Conservation (phyloP, 2,329 filamentous ascomycete genomes). For the Scortechinia acanthostroma region DNA sequence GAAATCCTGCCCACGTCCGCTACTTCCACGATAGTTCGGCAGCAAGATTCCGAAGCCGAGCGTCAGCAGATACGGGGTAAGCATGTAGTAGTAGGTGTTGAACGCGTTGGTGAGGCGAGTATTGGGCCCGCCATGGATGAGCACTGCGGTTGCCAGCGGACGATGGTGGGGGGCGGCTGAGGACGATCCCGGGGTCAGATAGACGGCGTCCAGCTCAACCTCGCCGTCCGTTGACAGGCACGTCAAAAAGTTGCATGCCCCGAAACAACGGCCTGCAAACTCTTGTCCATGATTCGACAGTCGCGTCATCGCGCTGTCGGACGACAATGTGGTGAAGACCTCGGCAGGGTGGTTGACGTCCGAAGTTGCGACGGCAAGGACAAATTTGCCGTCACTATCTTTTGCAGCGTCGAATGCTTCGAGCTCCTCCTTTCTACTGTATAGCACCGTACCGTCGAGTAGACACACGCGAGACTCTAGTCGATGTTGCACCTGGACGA, state of each 20-base stretch:
- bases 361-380: too few species aligned
- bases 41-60: slow-evolving; percentile 25
- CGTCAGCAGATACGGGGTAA: slow-evolving; percentile 18
- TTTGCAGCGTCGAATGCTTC: too few species aligned
- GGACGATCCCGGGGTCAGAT: slow-evolving; percentile 9
- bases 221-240: slow-evolving; percentile 15
- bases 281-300: slow-evolving; percentile 12
- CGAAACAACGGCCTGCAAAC: slow-evolving; percentile 10
- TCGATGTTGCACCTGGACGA: too few species aligned
- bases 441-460: too few species aligned
- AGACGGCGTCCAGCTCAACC: slow-evolving; percentile 16
- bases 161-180: slow-evolving; percentile 6
- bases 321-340: slow-evolving; percentile 15
- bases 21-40: slow-evolving; percentile 26
- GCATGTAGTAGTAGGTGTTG: slow-evolving; percentile 14
- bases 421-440: too few species aligned
- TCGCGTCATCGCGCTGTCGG: slow-evolving; percentile 4
- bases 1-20: slow-evolving; percentile 18
- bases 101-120: slow-evolving; percentile 16
- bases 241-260: slow-evolving; percentile 10
- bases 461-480: too few species aligned
- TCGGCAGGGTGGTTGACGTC: slow-evolving; percentile 16
- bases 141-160: slow-evolving; percentile 19
- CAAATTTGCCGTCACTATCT: too few species aligned
- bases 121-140: slow-evolving; percentile 25